Conservation (phyloP, 2,329 filamentous ascomycete genomes). For the Sporothrix luriei region DNA sequence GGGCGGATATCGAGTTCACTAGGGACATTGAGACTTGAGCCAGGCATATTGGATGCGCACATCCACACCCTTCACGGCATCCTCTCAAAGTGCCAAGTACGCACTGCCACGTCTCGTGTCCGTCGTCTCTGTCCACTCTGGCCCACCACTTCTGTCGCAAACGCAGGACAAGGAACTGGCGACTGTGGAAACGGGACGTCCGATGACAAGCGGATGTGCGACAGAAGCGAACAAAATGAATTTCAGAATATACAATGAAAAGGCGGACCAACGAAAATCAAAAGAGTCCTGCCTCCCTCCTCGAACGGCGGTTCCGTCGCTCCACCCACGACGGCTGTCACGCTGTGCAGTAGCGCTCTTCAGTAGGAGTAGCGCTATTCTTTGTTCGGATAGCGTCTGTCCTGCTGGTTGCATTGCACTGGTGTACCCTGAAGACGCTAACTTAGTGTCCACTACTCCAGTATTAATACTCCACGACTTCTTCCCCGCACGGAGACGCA, state of each 20-base stretch:
- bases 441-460: too few species aligned
- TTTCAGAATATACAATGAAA: too few species aligned
- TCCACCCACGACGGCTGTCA: constrained; percentile 7
- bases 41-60: too few species aligned
- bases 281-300: background rate
- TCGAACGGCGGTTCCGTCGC: constrained; percentile 12
- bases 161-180: too few species aligned
- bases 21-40: too few species aligned
- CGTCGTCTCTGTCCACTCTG: too few species aligned
- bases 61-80: too few species aligned
- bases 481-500: background rate
- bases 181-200: background rate
- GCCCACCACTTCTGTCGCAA: too few species aligned
- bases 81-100: too few species aligned
- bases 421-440: background rate
- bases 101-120: too few species aligned
- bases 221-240: background rate
- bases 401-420: background rate
- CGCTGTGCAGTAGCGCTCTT: background rate
- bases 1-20: too few species aligned
- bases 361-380: background rate
- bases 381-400: background rate
- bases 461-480: background rate
- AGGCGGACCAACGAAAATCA: background rate
- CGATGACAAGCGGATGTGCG: background rate